phyloP scores from a whole-genome alignment of 2,329 filamentous ascomycete species.

The Alternaria viburni region DNA sequence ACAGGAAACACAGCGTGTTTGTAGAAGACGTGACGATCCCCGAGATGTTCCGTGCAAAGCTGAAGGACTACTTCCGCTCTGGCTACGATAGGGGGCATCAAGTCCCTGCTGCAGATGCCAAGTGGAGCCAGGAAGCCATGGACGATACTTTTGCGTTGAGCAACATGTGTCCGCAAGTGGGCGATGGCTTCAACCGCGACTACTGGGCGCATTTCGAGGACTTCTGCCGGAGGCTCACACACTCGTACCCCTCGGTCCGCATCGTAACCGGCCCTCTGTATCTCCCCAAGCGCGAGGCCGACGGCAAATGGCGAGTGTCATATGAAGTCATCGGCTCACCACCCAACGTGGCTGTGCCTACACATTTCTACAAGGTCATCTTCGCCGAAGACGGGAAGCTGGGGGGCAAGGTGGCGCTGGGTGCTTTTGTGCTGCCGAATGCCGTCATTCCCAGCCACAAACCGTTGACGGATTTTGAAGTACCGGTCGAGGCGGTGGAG shows the following conservation, averaged over 20 bases:
- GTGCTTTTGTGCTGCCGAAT: conserved; percentile 95
- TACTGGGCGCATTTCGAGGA: conserved; percentile 99
- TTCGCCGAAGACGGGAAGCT: conserved; percentile 82
- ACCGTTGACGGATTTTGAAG: conserved; percentile 89
- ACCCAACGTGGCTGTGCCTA: conserved; percentile 93
- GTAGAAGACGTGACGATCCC: conserved; percentile 82
- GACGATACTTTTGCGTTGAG: conserved; percentile 90
- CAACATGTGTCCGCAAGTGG: conserved; percentile 99
- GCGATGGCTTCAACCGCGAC: conserved; percentile 97
- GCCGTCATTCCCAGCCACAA: conserved; percentile 86
- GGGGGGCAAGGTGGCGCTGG: conserved; percentile 76
- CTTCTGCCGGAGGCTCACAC: conserved; percentile 85
- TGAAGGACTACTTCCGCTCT: conserved; percentile 93
- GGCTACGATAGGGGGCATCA: conserved; percentile 97
- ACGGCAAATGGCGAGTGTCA: conserved; percentile 93
- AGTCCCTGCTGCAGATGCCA: conserved; percentile 93
- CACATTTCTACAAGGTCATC: conserved; percentile 99
- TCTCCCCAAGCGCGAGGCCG: conserved; percentile 82
- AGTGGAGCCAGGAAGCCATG: conserved; percentile 95
- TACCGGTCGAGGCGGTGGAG: conserved; percentile 91
- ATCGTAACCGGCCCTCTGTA: conserved; percentile 95
- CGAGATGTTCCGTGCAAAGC: conserved; percentile 82
- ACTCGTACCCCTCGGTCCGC: conserved; percentile 81
- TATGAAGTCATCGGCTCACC: conserved; percentile 97
- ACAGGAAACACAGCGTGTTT: conserved; percentile 84